Evolutionary conservation across 202 grass and related monocot species (phyloP), one percentile per base, ranked within the genome.

Genomic region (Zoysia matrella): DNA sequence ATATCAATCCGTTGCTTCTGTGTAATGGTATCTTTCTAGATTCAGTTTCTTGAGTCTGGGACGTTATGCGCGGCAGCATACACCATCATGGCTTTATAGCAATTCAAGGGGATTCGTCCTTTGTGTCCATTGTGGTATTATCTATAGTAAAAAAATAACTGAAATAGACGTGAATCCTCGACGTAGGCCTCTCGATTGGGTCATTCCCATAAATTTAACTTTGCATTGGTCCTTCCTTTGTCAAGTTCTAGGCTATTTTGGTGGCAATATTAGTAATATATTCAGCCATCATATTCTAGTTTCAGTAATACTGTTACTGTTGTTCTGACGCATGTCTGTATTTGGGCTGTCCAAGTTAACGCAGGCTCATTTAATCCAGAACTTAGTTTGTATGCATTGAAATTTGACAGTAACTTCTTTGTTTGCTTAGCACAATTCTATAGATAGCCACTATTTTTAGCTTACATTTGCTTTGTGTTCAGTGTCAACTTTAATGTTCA

Each of bases 1-100:
- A 95, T n/a, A 95, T 71, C 10, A 88, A 90, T 71, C 57, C 61
- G 75, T 75, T 92, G 90, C 90, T 84, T 81, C 71, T 15, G 14
- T 41, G 83, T 72, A 73, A 71, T 43, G 3, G 4, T 61, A 44
- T 80, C 43, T 67, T 60, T 74, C 66, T 60, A 8, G 45, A 68
- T 76, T 79, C 68, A 44, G 12, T 63, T 85, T 56, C 7, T 65
- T 83, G 80, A 76, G 85, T 79, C 74, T 78, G 30, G 65, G 52
- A 69, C 13, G 80, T 45, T 91, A 83, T 85, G 68, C 88, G 18
- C 83, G 78, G 72, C 81, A 82, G 91, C 82, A 91, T 91, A 88
- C 65, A 94, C 10, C 53, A 48, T 67, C n/a, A 18, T 67, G 5
- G 3, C 55, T 57, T 48, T 67, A 13, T 11, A 57, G 42, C 11